Percentiles rank a stretch among this genome's conserved stretches.
Evolutionary conservation across 352 stramenopile genomes (phyloP).

Genomic region (Thraustochytrium sp.): DNA sequence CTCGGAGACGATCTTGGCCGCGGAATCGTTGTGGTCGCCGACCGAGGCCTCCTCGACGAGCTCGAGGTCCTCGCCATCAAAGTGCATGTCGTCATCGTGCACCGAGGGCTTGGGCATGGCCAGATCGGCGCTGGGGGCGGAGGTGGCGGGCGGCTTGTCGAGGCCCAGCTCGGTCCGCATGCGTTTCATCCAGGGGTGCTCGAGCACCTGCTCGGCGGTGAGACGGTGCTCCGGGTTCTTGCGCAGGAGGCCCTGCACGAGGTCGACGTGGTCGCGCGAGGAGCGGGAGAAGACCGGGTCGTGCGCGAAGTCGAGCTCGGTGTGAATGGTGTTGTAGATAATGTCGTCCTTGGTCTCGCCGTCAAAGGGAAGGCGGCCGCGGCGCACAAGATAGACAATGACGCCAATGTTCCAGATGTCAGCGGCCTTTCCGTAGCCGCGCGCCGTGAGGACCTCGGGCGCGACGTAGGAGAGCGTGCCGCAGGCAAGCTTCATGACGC

Average conservation of each 20-base stretch:
- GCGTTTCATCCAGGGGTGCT: slow-evolving; percentile 69
- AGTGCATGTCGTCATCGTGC: too few relatives aligned
- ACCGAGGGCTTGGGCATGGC: too few relatives aligned
- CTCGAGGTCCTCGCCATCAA: background rate
- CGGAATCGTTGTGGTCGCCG: background rate
- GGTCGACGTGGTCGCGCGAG: slow-evolving; percentile 32
- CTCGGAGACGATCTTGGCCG: too few relatives aligned
- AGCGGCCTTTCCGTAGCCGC: slow-evolving; percentile 76
- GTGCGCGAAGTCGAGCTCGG: slow-evolving; percentile 67
- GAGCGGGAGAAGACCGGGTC: slow-evolving; percentile 50
- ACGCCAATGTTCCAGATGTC: slow-evolving; percentile 86
- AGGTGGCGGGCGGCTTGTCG: too few relatives aligned
- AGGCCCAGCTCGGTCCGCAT: background rate
- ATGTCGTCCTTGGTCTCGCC: slow-evolving; percentile 81
- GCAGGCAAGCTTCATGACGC: slow-evolving; percentile 86
- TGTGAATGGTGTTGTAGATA: slow-evolving; percentile 80
- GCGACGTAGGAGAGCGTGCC: slow-evolving; percentile 87
- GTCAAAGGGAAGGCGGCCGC: slow-evolving; percentile 79
- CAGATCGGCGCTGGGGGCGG: too few relatives aligned
- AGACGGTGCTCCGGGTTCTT: slow-evolving; percentile 63
- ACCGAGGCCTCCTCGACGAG: background rate
- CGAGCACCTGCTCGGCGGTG: slow-evolving; percentile 67
- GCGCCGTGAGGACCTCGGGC: slow-evolving; percentile 76
- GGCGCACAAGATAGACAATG: slow-evolving; percentile 82
- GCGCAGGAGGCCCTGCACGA: slow-evolving; percentile 49